A percentile compares a stretch with the other conserved stretches of the same genome.
Evolutionary conservation across 352 stramenopile species (phyloP).

Genomic region (Blastocystis sp.): DNA sequence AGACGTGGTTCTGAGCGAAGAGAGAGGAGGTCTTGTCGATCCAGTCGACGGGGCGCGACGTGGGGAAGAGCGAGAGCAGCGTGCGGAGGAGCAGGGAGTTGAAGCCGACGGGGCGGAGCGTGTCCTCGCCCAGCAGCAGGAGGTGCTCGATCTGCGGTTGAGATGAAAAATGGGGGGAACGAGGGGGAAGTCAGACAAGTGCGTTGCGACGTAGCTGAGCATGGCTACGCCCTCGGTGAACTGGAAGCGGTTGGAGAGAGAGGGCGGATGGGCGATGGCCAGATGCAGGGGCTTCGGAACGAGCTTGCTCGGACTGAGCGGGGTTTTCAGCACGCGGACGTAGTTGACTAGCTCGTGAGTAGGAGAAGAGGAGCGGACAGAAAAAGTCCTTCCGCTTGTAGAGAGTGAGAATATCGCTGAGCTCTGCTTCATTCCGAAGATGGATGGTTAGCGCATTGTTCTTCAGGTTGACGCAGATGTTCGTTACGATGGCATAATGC

Average conservation of each 20-base stretch:
- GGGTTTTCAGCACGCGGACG: constrained; percentile 36
- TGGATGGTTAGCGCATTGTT: constrained; percentile 20
- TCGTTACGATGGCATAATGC: constrained; percentile 18
- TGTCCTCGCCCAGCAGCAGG: constrained; percentile 2
- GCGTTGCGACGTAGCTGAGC: constrained; percentile 18
- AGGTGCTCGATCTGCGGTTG: neutral
- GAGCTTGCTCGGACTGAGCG: constrained; percentile 11
- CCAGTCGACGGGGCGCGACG: neutral
- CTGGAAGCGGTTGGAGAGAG: constrained; percentile 13
- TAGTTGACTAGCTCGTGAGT: constrained; percentile 28
- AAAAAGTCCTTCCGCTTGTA: constrained; percentile 32
- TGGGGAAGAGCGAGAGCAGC: constrained; percentile 42
- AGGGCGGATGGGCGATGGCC: constrained; percentile 10
- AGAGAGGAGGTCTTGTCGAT: neutral
- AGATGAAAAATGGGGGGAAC: neutral
- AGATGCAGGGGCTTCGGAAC: constrained; percentile 10
- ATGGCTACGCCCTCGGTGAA: constrained; percentile 32
- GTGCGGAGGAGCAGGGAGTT: neutral
- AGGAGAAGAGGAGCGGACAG: neutral
- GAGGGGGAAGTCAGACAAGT: constrained; percentile 14
- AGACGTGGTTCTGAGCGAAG: neutral
- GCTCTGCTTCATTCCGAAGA: neutral
- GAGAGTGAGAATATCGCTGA: constrained; percentile 1
- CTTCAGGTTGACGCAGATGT: constrained; percentile 45
- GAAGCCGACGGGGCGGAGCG: neutral